Base-by-base conservation (phyloP, 805 yeast genomes). In the Candida maltosa region DNA sequence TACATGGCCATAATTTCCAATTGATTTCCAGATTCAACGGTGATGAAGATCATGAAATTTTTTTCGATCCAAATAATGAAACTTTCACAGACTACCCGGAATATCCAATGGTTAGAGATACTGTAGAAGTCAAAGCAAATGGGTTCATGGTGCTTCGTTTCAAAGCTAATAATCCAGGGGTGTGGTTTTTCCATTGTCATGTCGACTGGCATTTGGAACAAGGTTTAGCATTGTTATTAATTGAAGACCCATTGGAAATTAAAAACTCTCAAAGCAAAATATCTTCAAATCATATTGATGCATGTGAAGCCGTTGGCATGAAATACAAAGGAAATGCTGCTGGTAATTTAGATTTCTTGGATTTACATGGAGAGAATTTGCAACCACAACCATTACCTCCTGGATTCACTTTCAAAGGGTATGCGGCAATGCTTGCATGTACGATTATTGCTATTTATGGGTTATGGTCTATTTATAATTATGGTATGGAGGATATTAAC, bases 131-230 rank as follows among this genome's bases (percentile, higher is more conserved):
- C 31, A 75, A 79, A 56, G 88, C 95, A 18, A 85, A 85, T 55
- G 88, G 96, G 2, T 81, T 86, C 66, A 74, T 88, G 52, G 89
- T 87, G 21, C 54, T 91, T 44, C 77, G 97, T 57, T 91, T 88
- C 73, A 77, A 75, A 54, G 95, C 97, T 35, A 81, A 84, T 58
- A 93, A 93, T 61, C 98, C 97, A 21, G 98, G 98, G 69, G 89
- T 89, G 29, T 91, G 97, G 98, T 77, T 81, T 61, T 93, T 93
- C 94, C 98, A 91, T 69, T 91, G 98, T 65, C 98, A 91, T 60
- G 84, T 93, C 53, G 97, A 93, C 60, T 91, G 98, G 98, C 98
- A 93, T 69, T 75, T 91, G 71, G 75, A 80, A 53, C 97, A 93
- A 70, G 98, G 98, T 54, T 75, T 91, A 51, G 95, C 95, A 9